Conservation (phyloP, 352 stramenopile species). For the Thraustochytrium sp. region DNA sequence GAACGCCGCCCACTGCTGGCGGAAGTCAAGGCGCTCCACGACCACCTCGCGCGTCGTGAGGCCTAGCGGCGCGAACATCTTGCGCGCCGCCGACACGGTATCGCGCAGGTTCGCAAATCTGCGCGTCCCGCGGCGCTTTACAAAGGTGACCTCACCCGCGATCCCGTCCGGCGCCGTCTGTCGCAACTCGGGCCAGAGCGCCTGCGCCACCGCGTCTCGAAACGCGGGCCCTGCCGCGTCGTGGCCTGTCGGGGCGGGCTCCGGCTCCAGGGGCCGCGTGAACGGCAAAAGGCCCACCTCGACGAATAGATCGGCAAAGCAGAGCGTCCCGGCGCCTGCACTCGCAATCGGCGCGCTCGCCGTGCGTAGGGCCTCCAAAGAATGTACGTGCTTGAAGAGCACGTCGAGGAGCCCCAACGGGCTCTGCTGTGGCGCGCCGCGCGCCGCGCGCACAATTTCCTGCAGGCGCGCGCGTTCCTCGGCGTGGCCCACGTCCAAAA, state of each 20-base stretch:
- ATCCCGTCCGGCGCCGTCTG: no score
- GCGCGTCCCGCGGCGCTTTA: neutral
- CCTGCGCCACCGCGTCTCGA: neutral
- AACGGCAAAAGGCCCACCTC: neutral
- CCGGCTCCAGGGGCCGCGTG: neutral
- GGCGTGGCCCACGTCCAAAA: constrained; percentile 2
- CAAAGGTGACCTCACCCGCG: neutral
- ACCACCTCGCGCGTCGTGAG: neutral
- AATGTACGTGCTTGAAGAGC: neutral
- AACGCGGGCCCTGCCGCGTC: neutral
- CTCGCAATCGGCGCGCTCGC: neutral
- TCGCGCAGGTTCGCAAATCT: neutral
- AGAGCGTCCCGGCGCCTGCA: no score
- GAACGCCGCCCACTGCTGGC: neutral
- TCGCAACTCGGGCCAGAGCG: neutral
- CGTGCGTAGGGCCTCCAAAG: neutral
- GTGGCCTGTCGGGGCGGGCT: neutral
- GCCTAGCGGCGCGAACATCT: neutral
- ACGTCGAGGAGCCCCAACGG: neutral
- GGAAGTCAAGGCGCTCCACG: neutral
- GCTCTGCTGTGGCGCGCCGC: neutral
- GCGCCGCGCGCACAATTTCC: neutral
- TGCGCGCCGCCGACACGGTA: neutral
- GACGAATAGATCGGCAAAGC: constrained; percentile 15
- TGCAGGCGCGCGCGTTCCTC: neutral